Conservation (phyloP, 495 filamentous ascomycete genomes). For the Glarea lozoyensis region DNA sequence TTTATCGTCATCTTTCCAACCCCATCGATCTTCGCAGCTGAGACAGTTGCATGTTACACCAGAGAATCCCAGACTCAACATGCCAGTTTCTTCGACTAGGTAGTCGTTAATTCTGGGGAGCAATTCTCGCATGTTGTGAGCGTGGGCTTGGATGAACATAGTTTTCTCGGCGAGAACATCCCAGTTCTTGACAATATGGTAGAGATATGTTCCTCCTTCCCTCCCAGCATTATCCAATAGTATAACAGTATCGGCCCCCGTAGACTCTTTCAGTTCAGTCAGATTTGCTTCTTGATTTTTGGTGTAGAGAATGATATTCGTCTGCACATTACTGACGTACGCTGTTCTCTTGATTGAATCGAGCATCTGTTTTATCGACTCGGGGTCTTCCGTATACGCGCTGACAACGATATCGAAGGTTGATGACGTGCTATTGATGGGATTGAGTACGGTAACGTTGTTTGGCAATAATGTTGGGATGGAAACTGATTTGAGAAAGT, state of each 20-base stretch:
- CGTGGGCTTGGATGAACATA: constrained; percentile 36
- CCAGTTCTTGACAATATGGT: constrained; percentile 34
- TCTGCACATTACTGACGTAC: constrained; percentile 15
- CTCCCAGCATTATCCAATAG: constrained; percentile 29
- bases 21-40: constrained; percentile 28
- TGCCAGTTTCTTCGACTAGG: constrained; percentile 29
- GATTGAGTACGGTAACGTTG: constrained; percentile 9
- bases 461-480: too few species aligned
- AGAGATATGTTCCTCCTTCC: constrained; percentile 36
- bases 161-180: constrained; percentile 34
- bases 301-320: constrained; percentile 28
- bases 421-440: constrained; percentile 6
- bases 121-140: constrained; percentile 28
- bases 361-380: constrained; percentile 20
- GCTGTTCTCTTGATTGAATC: constrained; percentile 7
- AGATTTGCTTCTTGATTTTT: constrained; percentile 24
- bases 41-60: constrained; percentile 24
- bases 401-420: constrained; percentile 32
- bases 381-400: constrained; percentile 27
- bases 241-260: constrained; percentile 23
- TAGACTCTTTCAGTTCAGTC: constrained; percentile 14
- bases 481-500: too few species aligned
- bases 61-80: constrained; percentile 31
- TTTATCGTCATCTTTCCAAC: constrained; percentile 22
- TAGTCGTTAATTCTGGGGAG: constrained; percentile 29